Evolutionary conservation across 169 alveolate species (phyloP).

Genomic region (Perkinsus marinus): DNA sequence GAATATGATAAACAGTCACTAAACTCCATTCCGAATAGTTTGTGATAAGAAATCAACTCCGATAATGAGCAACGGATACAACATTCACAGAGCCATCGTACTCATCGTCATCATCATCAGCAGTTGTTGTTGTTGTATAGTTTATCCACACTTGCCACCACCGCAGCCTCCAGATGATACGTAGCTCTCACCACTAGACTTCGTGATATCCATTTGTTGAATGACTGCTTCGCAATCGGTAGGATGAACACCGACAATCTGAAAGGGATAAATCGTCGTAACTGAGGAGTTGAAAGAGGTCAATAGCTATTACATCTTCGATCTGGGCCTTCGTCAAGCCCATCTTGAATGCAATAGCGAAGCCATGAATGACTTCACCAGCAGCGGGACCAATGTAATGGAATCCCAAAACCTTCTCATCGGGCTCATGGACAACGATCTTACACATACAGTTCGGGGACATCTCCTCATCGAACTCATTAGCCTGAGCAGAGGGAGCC

Average conservation of each 20-base stretch:
- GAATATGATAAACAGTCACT: too few species aligned
- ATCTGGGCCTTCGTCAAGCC: neutral
- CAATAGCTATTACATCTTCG: neutral
- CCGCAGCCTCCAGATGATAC: constrained; percentile 87
- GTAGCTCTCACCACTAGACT: constrained; percentile 64
- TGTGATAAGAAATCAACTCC: neutral
- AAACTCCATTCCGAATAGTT: too few species aligned
- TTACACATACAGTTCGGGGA: neutral
- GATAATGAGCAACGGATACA: neutral
- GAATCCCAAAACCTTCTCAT: constrained; percentile 36
- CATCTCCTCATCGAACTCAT: neutral
- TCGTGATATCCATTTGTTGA: constrained; percentile 50
- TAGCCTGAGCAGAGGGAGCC: neutral
- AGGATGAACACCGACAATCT: constrained; percentile 88
- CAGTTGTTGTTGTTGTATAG: neutral
- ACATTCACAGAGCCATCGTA: neutral
- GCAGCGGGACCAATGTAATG: constrained; percentile 60
- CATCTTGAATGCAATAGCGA: constrained; percentile 40
- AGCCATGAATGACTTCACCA: constrained; percentile 61
- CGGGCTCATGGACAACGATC: neutral
- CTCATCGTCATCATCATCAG: neutral
- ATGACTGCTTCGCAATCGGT: constrained; percentile 81
- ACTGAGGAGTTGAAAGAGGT: neutral
- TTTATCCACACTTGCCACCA: constrained; percentile 76
- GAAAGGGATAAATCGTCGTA: neutral